phyloP scores from a whole-genome alignment of 2,329 filamentous ascomycete genomes.

The Calonectria henricotiae region DNA sequence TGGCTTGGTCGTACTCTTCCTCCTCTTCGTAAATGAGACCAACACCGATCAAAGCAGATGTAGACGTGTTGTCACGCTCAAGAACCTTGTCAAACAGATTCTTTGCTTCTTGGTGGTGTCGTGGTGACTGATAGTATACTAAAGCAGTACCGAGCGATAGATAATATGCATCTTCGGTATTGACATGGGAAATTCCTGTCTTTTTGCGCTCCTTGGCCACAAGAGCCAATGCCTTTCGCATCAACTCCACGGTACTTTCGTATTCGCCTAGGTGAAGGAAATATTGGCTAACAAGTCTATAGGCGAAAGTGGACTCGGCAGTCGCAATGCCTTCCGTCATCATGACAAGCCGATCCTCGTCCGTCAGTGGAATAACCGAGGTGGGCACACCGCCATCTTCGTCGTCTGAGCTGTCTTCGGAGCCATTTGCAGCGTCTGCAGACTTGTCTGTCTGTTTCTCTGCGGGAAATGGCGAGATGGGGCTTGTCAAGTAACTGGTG shows the following conservation, averaged over 20 bases:
- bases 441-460: constrained; percentile 49
- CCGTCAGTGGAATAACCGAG: constrained; percentile 73
- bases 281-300: constrained; percentile 87
- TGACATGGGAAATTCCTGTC: constrained; percentile 79
- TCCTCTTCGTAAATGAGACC: constrained; percentile 95
- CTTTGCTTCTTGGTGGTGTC: constrained; percentile 91
- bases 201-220: constrained; percentile 74
- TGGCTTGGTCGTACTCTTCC: constrained; percentile 87
- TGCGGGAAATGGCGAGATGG: constrained; percentile 85
- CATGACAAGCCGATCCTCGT: constrained; percentile 85
- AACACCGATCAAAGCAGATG: constrained; percentile 87
- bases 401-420: constrained; percentile 73
- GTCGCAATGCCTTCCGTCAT: constrained; percentile 83
- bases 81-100: constrained; percentile 88
- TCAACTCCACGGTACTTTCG: constrained; percentile 84
- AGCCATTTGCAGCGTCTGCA: constrained; percentile 55
- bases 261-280: constrained; percentile 90
- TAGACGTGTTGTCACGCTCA: constrained; percentile 81
- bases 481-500: constrained; percentile 85
- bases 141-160: constrained; percentile 88
- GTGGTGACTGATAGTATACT: constrained; percentile 91
- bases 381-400: constrained; percentile 72
- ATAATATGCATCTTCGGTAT: constrained; percentile 82
- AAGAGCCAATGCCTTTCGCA: constrained; percentile 80
- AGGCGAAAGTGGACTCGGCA: constrained; percentile 83